Evolutionary conservation across 2,329 filamentous ascomycete species (phyloP).

Genomic region (Chaetomium sp.): DNA sequence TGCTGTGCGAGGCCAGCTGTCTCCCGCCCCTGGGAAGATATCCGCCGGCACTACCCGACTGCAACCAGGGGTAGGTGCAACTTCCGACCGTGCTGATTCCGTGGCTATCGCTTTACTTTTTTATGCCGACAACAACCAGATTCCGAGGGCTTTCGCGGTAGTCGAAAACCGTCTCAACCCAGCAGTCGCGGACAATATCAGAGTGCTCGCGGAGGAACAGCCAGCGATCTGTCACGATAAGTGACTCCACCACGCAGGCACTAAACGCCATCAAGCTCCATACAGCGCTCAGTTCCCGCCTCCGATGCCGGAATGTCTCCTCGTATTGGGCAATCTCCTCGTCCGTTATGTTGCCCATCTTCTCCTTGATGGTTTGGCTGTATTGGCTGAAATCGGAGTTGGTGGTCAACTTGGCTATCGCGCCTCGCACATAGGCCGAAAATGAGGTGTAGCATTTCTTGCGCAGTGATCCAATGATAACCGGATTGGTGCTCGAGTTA

Average conservation of each 20-base stretch:
- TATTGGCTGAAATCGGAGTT: conserved; percentile 60
- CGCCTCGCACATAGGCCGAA: conserved; percentile 75
- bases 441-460: conserved; percentile 81
- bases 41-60: conserved; percentile 3
- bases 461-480: conserved; percentile 82
- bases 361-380: conserved; percentile 62
- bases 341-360: conserved; percentile 70
- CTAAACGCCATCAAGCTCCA: conserved; percentile 98
- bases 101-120: conserved; percentile 44
- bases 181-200: conserved; percentile 70
- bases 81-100: conserved; percentile 3
- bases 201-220: conserved; percentile 78
- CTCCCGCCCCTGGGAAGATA: neutral
- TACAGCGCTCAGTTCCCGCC: conserved; percentile 80
- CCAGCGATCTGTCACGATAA: conserved; percentile 91
- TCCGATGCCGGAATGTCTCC: conserved; percentile 61
- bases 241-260: conserved; percentile 81
- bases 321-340: conserved; percentile 76
- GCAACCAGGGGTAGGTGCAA: conserved; percentile 4
- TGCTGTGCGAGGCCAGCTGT: conserved; percentile 6
- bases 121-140: conserved; percentile 88
- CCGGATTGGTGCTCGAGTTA: conserved; percentile 65
- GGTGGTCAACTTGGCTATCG: conserved; percentile 71
- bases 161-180: conserved; percentile 94
- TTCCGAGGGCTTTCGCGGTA: conserved; percentile 85